A percentile compares a stretch with the other conserved stretches of the same genome.
Conservation (phyloP, 176 grass and related monocot genomes). For the Urochloa ruziziensis region DNA sequence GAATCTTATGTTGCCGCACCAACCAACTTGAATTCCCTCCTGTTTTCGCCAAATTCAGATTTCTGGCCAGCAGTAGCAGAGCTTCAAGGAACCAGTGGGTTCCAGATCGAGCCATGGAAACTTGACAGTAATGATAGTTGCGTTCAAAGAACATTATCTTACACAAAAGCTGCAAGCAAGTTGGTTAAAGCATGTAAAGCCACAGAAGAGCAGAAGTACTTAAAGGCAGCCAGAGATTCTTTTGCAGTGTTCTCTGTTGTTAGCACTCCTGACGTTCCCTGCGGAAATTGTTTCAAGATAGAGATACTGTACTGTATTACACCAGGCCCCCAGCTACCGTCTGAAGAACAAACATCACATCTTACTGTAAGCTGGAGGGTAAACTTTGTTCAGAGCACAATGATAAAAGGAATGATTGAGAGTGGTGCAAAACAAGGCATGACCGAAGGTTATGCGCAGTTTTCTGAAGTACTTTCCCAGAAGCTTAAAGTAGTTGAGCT, state of each 20-base stretch:
- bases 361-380: constrained; percentile 79
- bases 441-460: constrained; percentile 67
- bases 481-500: constrained; percentile 67
- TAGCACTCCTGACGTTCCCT: constrained; percentile 84
- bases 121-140: constrained; percentile 50
- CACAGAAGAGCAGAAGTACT: constrained; percentile 82
- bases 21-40: constrained; percentile 65
- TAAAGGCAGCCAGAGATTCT: constrained; percentile 68
- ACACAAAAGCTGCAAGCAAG: constrained; percentile 82
- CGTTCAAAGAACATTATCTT: constrained; percentile 69
- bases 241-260: constrained; percentile 64
- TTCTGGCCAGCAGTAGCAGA: constrained; percentile 84
- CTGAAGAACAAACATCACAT: constrained; percentile 64
- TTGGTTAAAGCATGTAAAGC: constrained; percentile 90
- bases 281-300: constrained; percentile 69
- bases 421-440: constrained; percentile 85
- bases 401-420: constrained; percentile 96
- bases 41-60: constrained; percentile 72
- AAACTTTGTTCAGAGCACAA: constrained; percentile 91
- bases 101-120: constrained; percentile 83
- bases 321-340: constrained; percentile 56
- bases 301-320: constrained; percentile 75
- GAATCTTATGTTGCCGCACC: constrained; percentile 64
- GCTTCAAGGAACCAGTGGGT: constrained; percentile 76
- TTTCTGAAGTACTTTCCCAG: constrained; percentile 71